These are phyloP conservation scores for Zymoseptoria crescenta DNA, from an alignment of 2,329 filamentous ascomycete species.

Conservation along the genomic window DNA sequence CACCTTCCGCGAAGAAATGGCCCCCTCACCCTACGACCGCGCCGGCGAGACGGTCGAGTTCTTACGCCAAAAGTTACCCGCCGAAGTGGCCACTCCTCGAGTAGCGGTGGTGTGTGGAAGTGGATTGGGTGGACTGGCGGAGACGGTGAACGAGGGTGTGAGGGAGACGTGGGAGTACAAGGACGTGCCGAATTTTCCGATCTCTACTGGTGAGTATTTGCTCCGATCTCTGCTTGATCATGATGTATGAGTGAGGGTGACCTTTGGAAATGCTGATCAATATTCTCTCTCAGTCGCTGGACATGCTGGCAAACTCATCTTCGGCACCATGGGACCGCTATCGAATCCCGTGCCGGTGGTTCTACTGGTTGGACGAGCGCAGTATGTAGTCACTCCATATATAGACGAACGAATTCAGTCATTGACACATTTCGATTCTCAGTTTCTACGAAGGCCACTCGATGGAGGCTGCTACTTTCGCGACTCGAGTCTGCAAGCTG, in stretches of 20 bases:
- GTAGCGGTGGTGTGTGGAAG: conserved; percentile 60
- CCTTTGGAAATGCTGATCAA: no score
- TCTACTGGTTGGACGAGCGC: conserved; percentile 56
- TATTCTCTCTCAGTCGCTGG: conserved; percentile 45
- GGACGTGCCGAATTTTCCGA: conserved; percentile 54
- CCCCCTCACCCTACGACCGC: conserved; percentile 32
- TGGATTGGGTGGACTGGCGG: conserved; percentile 53
- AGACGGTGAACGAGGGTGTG: conserved; percentile 45
- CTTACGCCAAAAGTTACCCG: conserved; percentile 44
- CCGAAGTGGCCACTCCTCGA: conserved; percentile 43
- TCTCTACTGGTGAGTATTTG: conserved; percentile 47
- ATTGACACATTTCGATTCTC: conserved; percentile 7
- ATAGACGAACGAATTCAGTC: conserved; percentile 11
- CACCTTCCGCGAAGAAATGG: conserved; percentile 28
- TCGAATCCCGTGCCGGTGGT: conserved; percentile 47
- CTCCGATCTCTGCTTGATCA: neutral
- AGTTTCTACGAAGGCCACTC: conserved; percentile 63
- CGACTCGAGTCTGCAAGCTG: conserved; percentile 55
- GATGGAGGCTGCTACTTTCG: conserved; percentile 56
- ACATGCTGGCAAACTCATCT: conserved; percentile 59
- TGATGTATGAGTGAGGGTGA: no score
- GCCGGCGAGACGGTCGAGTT: conserved; percentile 45
- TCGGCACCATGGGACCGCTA: conserved; percentile 47
- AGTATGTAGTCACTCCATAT: conserved; percentile 41
- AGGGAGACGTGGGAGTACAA: conserved; percentile 50